These are phyloP conservation scores for Plasmodium relictum DNA, from an alignment of 169 alveolate species.

Conservation along the genomic window DNA sequence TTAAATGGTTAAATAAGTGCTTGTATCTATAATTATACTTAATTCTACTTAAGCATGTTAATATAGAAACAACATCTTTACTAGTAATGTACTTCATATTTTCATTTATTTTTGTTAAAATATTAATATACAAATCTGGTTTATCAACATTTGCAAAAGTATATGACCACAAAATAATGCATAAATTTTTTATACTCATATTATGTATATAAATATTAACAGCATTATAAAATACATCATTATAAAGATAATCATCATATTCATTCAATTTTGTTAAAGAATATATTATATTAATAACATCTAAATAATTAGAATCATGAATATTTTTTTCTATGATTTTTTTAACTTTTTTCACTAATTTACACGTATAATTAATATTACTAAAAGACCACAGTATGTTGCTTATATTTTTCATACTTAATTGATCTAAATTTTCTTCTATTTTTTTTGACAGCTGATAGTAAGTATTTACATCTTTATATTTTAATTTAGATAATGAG, in stretches of 20 bases:
- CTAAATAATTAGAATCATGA: conserved; percentile 38
- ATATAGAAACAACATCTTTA: conserved; percentile 64
- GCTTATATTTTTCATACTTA: conserved; percentile 65
- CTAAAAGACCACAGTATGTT: conserved; percentile 74
- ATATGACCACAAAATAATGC: conserved; percentile 63
- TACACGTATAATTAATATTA: conserved; percentile 56
- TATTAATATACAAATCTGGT: conserved; percentile 61
- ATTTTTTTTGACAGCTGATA: conserved; percentile 57
- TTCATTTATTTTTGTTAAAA: conserved; percentile 58
- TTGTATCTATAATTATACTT: conserved; percentile 70
- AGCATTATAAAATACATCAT: conserved; percentile 51
- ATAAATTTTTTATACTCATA: conserved; percentile 68
- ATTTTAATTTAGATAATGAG: conserved; percentile 56
- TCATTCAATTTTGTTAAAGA: conserved; percentile 66
- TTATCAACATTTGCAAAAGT: conserved; percentile 59
- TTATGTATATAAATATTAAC: conserved; percentile 70
- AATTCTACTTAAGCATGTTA: conserved; percentile 72
- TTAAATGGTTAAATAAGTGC: conserved; percentile 41
- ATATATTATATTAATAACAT: conserved; percentile 44
- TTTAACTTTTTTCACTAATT: conserved; percentile 51
- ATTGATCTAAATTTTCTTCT: conserved; percentile 30
- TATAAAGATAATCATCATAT: conserved; percentile 68
- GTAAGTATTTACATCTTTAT: conserved; percentile 42
- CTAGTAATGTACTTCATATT: conserved; percentile 66
- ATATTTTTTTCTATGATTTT: conserved; percentile 69